Evolutionary conservation across 768 basidiomycete genomes (phyloP).

Genomic region (Boletus fagicola): DNA sequence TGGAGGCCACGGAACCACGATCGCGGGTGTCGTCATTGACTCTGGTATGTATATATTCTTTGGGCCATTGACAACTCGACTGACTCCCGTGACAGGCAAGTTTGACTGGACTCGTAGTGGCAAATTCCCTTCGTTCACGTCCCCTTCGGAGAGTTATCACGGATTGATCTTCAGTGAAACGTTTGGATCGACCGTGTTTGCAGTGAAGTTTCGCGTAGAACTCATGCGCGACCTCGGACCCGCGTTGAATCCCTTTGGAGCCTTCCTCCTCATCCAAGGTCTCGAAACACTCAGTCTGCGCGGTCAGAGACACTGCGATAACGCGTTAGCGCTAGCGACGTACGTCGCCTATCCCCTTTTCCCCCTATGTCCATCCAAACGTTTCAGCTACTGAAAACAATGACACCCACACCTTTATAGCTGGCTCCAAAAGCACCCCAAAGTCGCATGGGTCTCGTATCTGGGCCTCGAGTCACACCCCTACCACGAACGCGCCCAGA

Average conservation of each 20-base stretch:
- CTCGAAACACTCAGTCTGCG: conserved; percentile 63
- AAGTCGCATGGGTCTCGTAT: conserved; percentile 77
- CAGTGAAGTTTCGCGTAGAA: conserved; percentile 51
- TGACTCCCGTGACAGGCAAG: conserved; percentile 38
- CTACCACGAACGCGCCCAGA: conserved; percentile 57
- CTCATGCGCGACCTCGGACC: conserved; percentile 54
- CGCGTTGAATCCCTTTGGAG: conserved; percentile 52
- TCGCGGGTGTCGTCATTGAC: conserved; percentile 63
- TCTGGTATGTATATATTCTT: conserved; percentile 38
- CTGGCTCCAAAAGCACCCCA: conserved; percentile 63
- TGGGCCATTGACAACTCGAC: neutral
- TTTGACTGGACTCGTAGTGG: conserved; percentile 56
- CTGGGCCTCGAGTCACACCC: conserved; percentile 64
- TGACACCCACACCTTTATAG: neutral
- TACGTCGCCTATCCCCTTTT: conserved; percentile 17
- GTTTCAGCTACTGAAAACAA: neutral
- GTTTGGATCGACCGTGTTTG: conserved; percentile 51
- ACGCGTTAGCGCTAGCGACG: conserved; percentile 52
- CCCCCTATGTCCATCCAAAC: neutral
- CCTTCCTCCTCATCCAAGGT: conserved; percentile 59
- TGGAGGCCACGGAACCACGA: conserved; percentile 64
- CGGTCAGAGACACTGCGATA: conserved; percentile 55
- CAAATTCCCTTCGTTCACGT: conserved; percentile 55
- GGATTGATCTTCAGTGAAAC: conserved; percentile 49
- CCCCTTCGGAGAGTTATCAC: conserved; percentile 57